These are phyloP conservation scores for Hymenoscyphus occultus DNA, from an alignment of 2,329 filamentous ascomycete species.

Conservation along the genomic window DNA sequence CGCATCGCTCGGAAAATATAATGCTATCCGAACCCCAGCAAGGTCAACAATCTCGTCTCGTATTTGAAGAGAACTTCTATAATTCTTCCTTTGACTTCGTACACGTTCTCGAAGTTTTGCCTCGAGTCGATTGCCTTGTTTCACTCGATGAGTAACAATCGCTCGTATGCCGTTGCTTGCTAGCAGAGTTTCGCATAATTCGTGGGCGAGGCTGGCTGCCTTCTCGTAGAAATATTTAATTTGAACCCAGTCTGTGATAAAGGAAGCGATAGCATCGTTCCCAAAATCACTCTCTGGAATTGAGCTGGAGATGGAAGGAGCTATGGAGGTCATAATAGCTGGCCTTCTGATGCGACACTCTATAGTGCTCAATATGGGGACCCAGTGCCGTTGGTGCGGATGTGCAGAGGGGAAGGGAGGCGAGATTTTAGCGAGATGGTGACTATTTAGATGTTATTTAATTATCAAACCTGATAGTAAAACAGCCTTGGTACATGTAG, in stretches of 20 bases:
- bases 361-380: too few relatives aligned
- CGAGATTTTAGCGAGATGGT: not conserved
- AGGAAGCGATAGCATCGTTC: constrained; percentile 10
- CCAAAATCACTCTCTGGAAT: not conserved
- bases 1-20: constrained; percentile 19
- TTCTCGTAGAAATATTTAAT: constrained; percentile 16
- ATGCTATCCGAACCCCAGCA: constrained; percentile 18
- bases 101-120: constrained; percentile 15
- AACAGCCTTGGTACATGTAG: not conserved
- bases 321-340: not conserved
- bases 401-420: not conserved
- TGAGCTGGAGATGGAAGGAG: not conserved
- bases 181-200: constrained; percentile 16
- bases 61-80: constrained; percentile 9
- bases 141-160: constrained; percentile 17
- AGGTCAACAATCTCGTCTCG: constrained; percentile 19
- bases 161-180: constrained; percentile 15
- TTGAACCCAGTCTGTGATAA: constrained; percentile 15
- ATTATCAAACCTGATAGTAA: not conserved
- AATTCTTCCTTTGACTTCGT: constrained; percentile 11
- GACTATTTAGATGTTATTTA: not conserved
- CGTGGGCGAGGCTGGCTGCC: constrained; percentile 11
- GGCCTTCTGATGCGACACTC: not conserved
- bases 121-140: constrained; percentile 14
- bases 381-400: too few relatives aligned